Evolutionary conservation across 306 rosid genomes (phyloP), one percentile per base, ranked within the genome.

Genomic region (Erythrophleum fordii): DNA sequence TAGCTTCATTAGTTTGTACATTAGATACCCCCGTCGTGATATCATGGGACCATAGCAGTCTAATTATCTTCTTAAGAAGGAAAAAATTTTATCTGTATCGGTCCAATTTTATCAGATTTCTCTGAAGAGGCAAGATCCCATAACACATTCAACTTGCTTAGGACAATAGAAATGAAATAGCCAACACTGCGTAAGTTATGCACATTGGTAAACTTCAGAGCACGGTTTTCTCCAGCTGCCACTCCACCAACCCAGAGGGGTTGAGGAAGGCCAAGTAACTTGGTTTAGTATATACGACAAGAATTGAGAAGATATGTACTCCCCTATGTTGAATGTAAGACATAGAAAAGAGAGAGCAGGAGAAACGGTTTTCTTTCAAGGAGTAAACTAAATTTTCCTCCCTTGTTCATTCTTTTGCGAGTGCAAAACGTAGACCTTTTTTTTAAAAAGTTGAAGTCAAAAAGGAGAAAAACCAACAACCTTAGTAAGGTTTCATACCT

Each of bases 401-500:
- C 65, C 2, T 58, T 23, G 7, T 10, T 12, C 7, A 13, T 58
- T 18, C 65, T 58, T 25, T 58, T 58, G 65, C 5, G 0, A 23
- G 35, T 10, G 18, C 18, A 58, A 1, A 58, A 11, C 31, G 8
- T 11, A 58, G 13, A 11, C n/a, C n/a, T n/a, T 58, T 58, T 58
- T 26, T 12, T 14, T 11, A 20, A 14, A 49, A 16, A 0, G 39
- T 60, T 26, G 67, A 14, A 2, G 2, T 12, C 8, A 31, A 26
- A 60, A 60, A 11, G 39, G n/a, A 28, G 28, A 53, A 23, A 20
- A 41, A 41, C n/a, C n/a, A 4, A 12, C 37, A 69, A 39, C 28
- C 45, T 39, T 68, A 11, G 70, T 77, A 10, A 51, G 58, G 41
- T 67, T 31, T 48, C 55, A 18, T 18, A 53, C 41, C 81, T 39